phyloP scores from a whole-genome alignment of 306 rosid genomes.

The Lathyrus oleraceus region DNA sequence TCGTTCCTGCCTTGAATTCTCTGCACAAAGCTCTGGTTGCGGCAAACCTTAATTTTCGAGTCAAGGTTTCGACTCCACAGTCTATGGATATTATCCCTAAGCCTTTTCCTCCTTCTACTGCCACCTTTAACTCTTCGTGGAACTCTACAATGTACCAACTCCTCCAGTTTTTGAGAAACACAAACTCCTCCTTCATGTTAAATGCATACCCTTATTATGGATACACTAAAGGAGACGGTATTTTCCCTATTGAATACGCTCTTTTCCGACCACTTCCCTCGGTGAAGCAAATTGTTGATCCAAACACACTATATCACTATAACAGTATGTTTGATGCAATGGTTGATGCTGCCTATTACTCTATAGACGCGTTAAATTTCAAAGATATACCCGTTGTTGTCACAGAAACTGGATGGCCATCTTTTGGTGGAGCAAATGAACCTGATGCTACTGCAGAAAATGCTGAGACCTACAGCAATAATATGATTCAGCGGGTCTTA shows the following conservation, averaged over 20 bases:
- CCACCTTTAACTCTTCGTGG: slow-evolving; percentile 74
- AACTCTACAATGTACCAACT: slow-evolving; percentile 70
- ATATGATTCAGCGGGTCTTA: slow-evolving; percentile 73
- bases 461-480: slow-evolving; percentile 71
- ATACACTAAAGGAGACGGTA: slow-evolving; percentile 71
- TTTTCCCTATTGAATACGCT: slow-evolving; percentile 94
- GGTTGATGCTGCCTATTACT: slow-evolving; percentile 95
- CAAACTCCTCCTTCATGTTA: slow-evolving; percentile 79
- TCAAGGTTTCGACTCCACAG: slow-evolving; percentile 93
- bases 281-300: slow-evolving; percentile 97
- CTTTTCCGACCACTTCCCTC: slow-evolving; percentile 85
- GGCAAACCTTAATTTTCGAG: slow-evolving; percentile 67
- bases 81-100: slow-evolving; percentile 87
- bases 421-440: slow-evolving; percentile 81
- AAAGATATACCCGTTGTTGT: slow-evolving; percentile 75
- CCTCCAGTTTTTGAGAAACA: slow-evolving; percentile 77
- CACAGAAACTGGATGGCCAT: slow-evolving; percentile 98
- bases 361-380: slow-evolving; percentile 74
- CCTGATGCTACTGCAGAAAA: slow-evolving; percentile 79
- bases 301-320: slow-evolving; percentile 90
- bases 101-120: slow-evolving; percentile 96
- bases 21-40: slow-evolving; percentile 90
- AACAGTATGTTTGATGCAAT: slow-evolving; percentile 97
- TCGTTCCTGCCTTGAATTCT: slow-evolving; percentile 92
- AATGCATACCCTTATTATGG: slow-evolving; percentile 90